These are phyloP conservation scores for Dothideomycetidae sp. DNA, from an alignment of 2,329 filamentous ascomycete genomes.

Conservation along the genomic window DNA sequence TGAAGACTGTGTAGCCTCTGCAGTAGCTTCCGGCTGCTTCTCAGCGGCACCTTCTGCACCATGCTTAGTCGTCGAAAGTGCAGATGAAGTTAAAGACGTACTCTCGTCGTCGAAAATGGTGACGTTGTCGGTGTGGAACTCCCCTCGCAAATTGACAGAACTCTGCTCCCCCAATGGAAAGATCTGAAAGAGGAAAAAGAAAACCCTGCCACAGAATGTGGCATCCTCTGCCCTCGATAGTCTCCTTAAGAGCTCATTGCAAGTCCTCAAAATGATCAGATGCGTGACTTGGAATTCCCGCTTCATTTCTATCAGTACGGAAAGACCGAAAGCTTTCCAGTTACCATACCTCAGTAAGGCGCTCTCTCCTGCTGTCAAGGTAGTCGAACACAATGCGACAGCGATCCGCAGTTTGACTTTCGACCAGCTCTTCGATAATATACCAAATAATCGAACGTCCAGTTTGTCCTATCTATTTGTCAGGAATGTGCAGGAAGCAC, in stretches of 20 bases:
- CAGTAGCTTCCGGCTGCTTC: constrained; percentile 16
- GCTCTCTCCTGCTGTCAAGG: constrained; percentile 80
- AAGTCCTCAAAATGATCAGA: constrained; percentile 78
- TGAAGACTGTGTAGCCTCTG: no score
- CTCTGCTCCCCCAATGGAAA: constrained; percentile 94
- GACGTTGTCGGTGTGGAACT: constrained; percentile 91
- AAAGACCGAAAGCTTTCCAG: constrained; percentile 6
- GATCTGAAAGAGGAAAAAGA: constrained; percentile 97
- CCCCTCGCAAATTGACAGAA: constrained; percentile 87
- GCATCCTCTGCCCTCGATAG: constrained; percentile 94
- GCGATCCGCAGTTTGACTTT: constrained; percentile 86
- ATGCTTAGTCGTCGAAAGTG: background rate
- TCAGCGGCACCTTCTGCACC: constrained; percentile 18
- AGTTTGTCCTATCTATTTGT: constrained; percentile 7
- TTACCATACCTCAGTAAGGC: constrained; percentile 56
- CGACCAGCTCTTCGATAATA: constrained; percentile 86
- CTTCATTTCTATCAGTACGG: constrained; percentile 15
- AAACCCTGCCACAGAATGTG: constrained; percentile 91
- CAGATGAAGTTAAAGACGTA: background rate
- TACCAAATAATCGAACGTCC: constrained; percentile 28
- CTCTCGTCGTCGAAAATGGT: constrained; percentile 61
- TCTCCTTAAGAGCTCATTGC: constrained; percentile 85
- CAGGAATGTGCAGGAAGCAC: constrained; percentile 12
- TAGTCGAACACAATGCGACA: constrained; percentile 90
- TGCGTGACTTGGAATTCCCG: constrained; percentile 70